A percentile compares a stretch with the other conserved stretches of the same genome.
These are phyloP conservation scores for Neospermospora avenae DNA, from an alignment of 2,329 filamentous ascomycete genomes.

Conservation along the genomic window DNA sequence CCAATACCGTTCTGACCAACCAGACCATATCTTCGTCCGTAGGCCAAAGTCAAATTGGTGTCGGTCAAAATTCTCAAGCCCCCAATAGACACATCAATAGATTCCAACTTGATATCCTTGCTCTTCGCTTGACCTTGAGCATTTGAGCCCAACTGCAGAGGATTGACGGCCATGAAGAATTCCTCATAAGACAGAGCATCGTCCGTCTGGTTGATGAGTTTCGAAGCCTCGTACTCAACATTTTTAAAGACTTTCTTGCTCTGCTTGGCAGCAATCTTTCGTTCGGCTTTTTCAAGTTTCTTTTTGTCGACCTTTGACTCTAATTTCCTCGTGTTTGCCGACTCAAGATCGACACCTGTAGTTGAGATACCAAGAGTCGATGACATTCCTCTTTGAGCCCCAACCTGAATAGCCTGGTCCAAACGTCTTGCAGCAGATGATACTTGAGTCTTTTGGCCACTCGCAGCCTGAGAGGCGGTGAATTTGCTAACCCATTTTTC, in stretches of 20 bases:
- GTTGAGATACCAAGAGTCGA: conserved; percentile 87
- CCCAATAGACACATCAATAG: conserved; percentile 89
- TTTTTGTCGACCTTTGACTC: conserved; percentile 97
- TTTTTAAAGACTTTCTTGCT: conserved; percentile 98
- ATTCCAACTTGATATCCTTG: conserved; percentile 98
- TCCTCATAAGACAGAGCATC: conserved; percentile 93
- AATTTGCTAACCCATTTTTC: conserved; percentile 86
- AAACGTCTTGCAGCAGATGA: conserved; percentile 79
- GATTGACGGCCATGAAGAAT: conserved; percentile 99
- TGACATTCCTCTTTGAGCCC: conserved; percentile 91
- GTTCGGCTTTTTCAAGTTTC: conserved; percentile 98
- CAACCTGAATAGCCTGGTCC: conserved; percentile 93
- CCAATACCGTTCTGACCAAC: conserved; percentile 99
- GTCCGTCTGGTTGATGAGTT: conserved; percentile 78
- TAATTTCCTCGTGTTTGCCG: conserved; percentile 87
- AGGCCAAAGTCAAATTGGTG: conserved; percentile 84
- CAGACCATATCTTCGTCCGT: conserved; percentile 91
- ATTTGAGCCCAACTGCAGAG: conserved; percentile 76
- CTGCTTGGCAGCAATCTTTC: conserved; percentile 97
- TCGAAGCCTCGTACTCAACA: conserved; percentile 95
- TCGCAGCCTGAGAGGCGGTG: conserved; percentile 58
- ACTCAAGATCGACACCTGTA: conserved; percentile 85
- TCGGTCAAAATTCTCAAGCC: conserved; percentile 87
- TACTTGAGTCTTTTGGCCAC: conserved; percentile 64
- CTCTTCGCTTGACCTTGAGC: conserved; percentile 74